phyloP scores from a whole-genome alignment of 805 yeast species.

The Yarrowia sp. region DNA sequence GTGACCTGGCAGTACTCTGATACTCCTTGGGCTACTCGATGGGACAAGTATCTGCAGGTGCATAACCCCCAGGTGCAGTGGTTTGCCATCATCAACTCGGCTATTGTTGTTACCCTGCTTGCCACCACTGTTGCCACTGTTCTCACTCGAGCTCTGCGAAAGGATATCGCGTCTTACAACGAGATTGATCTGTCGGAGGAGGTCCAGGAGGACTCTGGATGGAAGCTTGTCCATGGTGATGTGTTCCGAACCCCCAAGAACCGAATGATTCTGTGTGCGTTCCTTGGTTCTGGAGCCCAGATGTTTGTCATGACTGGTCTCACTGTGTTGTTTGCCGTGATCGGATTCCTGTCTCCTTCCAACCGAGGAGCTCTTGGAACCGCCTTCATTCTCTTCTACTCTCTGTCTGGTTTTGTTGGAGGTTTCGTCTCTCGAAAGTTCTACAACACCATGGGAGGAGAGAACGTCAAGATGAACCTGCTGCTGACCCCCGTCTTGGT shows the following conservation, averaged over 20 bases:
- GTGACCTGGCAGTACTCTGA: slow-evolving; percentile 67
- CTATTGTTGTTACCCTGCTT: slow-evolving; percentile 73
- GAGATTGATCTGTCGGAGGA: slow-evolving; percentile 81
- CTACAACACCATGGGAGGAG: slow-evolving; percentile 89
- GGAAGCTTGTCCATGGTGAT: slow-evolving; percentile 96
- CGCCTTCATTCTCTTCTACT: slow-evolving; percentile 79
- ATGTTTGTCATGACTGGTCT: slow-evolving; percentile 69
- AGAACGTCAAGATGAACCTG: slow-evolving; percentile 84
- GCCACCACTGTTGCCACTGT: slow-evolving; percentile 77
- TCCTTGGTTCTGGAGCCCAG: slow-evolving; percentile 88
- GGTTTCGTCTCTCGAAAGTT: slow-evolving; percentile 83
- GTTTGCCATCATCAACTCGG: slow-evolving; percentile 87
- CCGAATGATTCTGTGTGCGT: slow-evolving; percentile 68
- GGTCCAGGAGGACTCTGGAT: slow-evolving; percentile 88
- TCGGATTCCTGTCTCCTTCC: slow-evolving; percentile 90
- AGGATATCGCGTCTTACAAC: slow-evolving; percentile 84
- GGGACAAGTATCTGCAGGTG: slow-evolving; percentile 94
- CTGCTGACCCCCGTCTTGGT: slow-evolving; percentile 76
- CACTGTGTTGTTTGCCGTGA: slow-evolving; percentile 75
- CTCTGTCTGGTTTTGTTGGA: slow-evolving; percentile 75
- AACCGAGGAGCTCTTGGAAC: slow-evolving; percentile 93
- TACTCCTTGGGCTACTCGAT: slow-evolving; percentile 95
- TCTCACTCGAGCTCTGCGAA: slow-evolving; percentile 72
- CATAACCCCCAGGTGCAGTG: slow-evolving; percentile 93
- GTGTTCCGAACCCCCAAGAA: slow-evolving; percentile 81